Evolutionary conservation across 2,329 filamentous ascomycete species (phyloP), one percentile per base, ranked within the genome.

Genomic region (Mollisiaceae sp.): DNA sequence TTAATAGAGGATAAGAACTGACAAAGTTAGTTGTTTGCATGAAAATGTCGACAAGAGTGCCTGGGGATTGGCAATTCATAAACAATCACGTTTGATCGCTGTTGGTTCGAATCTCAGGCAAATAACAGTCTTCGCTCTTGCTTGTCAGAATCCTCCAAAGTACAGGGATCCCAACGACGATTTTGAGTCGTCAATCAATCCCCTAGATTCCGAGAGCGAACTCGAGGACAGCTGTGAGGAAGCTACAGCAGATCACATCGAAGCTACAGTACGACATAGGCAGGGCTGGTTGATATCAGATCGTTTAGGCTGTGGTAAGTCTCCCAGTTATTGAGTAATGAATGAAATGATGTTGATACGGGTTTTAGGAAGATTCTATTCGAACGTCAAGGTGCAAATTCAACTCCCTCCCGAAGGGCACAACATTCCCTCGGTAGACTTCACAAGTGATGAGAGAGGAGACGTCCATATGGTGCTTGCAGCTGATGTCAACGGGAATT

Each of bases 31-130:
- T 9, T 91, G 97, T 74, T 91, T 97, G 64, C 86, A 88, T 65
- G 86, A 91, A 43, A 93, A 91, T 74, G 93, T 97, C 2, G 86
- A 86, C 1, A 80, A 79, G 27, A 94, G 92, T 66, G 94, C 94
- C 2, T 99, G 95, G 95, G 95, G 94, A 0, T 60, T 78, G 8
- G 90, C 93, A 8, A 84, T 97, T 12, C 94, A 98, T 76, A 84
- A 87, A 67, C 81, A 89, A 68, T 92, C 92, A n/a, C 88, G 94
- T 0, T 81, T 97, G 67, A 90, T 99, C 68, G 95, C 94, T 0
- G 89, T 96, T 45, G 92, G 91, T 71, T 89, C 91, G 0, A 99
- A 99, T 75, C 85, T 83, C 0, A 80, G 82, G 24, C 73, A 80
- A 18, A 83, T 91, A 35, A 83, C 80, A 0, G 81, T 88, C 0